Evolutionary conservation across 2,329 filamentous ascomycete genomes (phyloP).

Genomic region (Penicillium sumatraense): DNA sequence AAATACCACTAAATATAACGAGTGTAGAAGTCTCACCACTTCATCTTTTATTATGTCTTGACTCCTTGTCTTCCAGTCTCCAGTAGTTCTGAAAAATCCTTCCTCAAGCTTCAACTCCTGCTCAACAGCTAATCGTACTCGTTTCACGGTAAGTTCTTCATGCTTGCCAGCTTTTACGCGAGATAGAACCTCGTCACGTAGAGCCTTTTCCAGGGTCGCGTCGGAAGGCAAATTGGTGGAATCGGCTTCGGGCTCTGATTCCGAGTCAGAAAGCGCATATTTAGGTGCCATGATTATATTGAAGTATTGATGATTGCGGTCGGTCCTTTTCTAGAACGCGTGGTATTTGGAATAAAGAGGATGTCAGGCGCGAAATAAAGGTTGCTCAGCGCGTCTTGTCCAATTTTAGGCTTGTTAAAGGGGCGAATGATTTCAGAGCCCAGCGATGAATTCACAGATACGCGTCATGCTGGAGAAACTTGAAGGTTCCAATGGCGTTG

Average conservation of each 20-base stretch:
- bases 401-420: too few species aligned
- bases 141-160: slow-evolving; percentile 62
- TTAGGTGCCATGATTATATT: slow-evolving; percentile 33
- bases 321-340: not conserved
- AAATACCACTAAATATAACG: not conserved
- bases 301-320: not conserved
- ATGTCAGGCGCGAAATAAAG: not conserved
- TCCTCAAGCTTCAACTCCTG: slow-evolving; percentile 54
- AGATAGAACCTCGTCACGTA: slow-evolving; percentile 44
- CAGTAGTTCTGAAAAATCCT: slow-evolving; percentile 60
- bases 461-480: not conserved
- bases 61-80: slow-evolving; percentile 59
- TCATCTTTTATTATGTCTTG: slow-evolving; percentile 59
- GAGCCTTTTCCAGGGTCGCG: slow-evolving; percentile 38
- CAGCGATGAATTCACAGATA: not conserved
- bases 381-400: not conserved
- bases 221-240: slow-evolving; percentile 34
- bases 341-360: not conserved
- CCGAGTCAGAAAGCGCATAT: slow-evolving; percentile 36
- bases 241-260: slow-evolving; percentile 29
- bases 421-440: not conserved
- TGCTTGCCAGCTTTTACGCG: slow-evolving; percentile 45
- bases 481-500: not conserved
- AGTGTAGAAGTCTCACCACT: slow-evolving; percentile 45
- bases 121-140: slow-evolving; percentile 59